A percentile compares a stretch with the other conserved stretches of the same genome.
These are phyloP conservation scores for Pyrenochaeta sp. DNA, from an alignment of 2,329 filamentous ascomycete genomes.

Conservation along the genomic window DNA sequence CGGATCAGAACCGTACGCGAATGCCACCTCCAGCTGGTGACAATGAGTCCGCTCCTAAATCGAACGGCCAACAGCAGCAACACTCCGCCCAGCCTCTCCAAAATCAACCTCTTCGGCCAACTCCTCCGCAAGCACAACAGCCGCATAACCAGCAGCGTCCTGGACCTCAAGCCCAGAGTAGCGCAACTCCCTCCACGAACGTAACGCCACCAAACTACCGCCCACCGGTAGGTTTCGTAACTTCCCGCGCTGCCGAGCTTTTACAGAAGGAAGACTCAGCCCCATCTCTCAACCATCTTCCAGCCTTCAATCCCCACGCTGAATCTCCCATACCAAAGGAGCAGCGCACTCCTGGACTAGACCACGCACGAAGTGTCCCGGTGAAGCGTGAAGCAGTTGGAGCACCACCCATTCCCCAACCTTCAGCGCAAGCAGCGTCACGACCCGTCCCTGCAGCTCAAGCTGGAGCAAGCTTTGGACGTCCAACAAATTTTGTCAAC, in stretches of 20 bases:
- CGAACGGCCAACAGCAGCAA: conserved; percentile 27
- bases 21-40: conserved; percentile 34
- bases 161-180: conserved; percentile 16
- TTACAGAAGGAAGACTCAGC: conserved; percentile 45
- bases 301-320: conserved; percentile 58
- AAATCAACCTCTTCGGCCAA: conserved; percentile 33
- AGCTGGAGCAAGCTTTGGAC: conserved; percentile 19
- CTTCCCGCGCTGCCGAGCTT: conserved; percentile 54
- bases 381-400: conserved; percentile 62
- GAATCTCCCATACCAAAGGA: conserved; percentile 76
- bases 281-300: conserved; percentile 41
- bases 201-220: conserved; percentile 26
- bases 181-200: conserved; percentile 19
- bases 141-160: conserved; percentile 20
- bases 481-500: conserved; percentile 57
- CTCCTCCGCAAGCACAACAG: conserved; percentile 36
- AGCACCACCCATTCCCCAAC: conserved; percentile 24
- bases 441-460: conserved; percentile 17
- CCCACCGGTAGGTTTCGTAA: conserved; percentile 56
- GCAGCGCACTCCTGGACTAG: conserved; percentile 81
- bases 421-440: conserved; percentile 15
- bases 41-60: conserved; percentile 26
- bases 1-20: conserved; percentile 29
- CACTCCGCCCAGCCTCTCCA: conserved; percentile 24
- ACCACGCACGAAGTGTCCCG: conserved; percentile 80